These are phyloP conservation scores for Chlorella vulgaris DNA, from an alignment of 139 green algal genomes.

Conservation along the genomic window DNA sequence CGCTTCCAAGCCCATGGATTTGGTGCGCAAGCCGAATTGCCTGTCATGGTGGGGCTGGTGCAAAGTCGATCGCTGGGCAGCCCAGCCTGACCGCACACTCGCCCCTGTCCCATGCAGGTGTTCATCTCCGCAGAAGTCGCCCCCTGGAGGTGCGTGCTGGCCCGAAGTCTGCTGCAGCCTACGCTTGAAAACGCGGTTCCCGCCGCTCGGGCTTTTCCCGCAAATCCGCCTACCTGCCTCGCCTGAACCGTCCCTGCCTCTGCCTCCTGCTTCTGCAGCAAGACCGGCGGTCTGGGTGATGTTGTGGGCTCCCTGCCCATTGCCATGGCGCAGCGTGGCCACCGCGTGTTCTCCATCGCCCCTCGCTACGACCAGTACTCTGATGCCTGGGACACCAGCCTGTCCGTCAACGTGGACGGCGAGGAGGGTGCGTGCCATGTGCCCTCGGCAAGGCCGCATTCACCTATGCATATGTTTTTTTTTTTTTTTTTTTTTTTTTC, in stretches of 20 bases:
- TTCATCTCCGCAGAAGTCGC: constrained; percentile 26
- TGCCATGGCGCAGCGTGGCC: constrained; percentile 72
- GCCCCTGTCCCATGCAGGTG: background rate
- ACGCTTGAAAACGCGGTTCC: background rate
- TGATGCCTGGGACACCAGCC: constrained; percentile 95
- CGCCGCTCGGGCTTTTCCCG: background rate
- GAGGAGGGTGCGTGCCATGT: constrained; percentile 53
- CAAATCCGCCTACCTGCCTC: background rate
- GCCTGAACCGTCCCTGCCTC: background rate
- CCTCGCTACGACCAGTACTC: constrained; percentile 90
- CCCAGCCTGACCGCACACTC: too few relatives aligned
- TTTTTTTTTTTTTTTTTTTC: too few relatives aligned
- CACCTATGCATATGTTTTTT: too few relatives aligned
- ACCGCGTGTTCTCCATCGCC: constrained; percentile 95
- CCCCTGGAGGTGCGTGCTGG: constrained; percentile 21
- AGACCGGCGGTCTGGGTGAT: constrained; percentile 94
- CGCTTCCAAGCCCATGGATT: constrained; percentile 46
- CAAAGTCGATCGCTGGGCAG: too few relatives aligned
- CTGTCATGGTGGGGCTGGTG: too few relatives aligned
- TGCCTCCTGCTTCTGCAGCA: constrained; percentile 39
- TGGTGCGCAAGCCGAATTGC: constrained; percentile 12
- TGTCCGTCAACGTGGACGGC: constrained; percentile 79
- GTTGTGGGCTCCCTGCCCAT: constrained; percentile 40
- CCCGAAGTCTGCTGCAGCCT: background rate
- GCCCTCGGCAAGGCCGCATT: too few relatives aligned